Evolutionary conservation across 352 stramenopile genomes (phyloP), one percentile per base, ranked within the genome.

Genomic region (Phytophthora aleatoria): DNA sequence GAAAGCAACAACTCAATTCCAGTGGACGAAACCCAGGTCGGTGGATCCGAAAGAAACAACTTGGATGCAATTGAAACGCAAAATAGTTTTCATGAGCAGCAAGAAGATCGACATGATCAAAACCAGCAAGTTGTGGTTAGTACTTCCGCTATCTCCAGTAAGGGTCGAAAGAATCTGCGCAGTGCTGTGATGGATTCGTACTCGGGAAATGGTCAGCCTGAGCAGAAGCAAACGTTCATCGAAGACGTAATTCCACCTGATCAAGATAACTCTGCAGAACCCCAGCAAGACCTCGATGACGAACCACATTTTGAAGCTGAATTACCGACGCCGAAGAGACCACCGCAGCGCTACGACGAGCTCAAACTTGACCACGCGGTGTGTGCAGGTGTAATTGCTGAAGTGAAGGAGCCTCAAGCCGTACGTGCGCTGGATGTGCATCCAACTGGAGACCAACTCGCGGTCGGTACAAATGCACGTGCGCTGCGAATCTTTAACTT

Each of bases 391-490:
- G 79, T 89, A n/a, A 52, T 87, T 11, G 79, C 81, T 2, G 69
- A 89, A 66, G 76, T 77, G 15, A 73, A 71, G 42, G 81, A 91
- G 55, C 70, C 70, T 1, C 79, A 90, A 45, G 79, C 81, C 2
- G 73, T 87, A 2, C 81, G 81, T 0, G 81, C 79, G 2, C 70
- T 92, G 36, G 80, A 83, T 35, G 64, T 85, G 5, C 61, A 77
- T 38, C 49, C 64, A 0, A 69, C 64, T 31, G 79, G 81, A 11
- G 57, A 42, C 5, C 69, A 83, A 20, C 52, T 90, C n/a, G 74
- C 73, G 20, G 78, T 92, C 41, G 83, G 83, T 11, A 90, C 79
- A 3, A 90, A 92, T 41, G 77, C 81, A 3, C 70, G 83, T 16
- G 79, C 81, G 0, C 49, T 90, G 0, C 73, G 81, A 1, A 52